Conservation (phyloP, 2,329 filamentous ascomycete species). For the Colletotrichum orbiculare region DNA sequence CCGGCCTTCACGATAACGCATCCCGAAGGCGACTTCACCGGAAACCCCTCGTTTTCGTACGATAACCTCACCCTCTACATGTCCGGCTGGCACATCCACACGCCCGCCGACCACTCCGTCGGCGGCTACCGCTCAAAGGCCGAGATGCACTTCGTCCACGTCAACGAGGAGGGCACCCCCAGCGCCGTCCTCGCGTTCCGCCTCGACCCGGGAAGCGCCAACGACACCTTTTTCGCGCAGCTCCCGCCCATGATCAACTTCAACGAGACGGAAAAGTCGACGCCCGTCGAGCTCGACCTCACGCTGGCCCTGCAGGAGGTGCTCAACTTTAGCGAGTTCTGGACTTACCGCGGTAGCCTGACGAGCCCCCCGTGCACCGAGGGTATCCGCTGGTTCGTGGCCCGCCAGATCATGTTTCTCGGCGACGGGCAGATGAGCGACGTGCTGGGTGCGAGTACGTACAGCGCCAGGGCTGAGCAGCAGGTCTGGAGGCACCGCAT, state of each 20-base stretch:
- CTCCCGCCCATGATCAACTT: slow-evolving; percentile 52
- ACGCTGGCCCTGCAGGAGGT: slow-evolving; percentile 49
- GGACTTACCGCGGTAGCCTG: slow-evolving; percentile 60
- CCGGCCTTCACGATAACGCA: slow-evolving; percentile 52
- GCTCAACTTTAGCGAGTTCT: slow-evolving; percentile 54
- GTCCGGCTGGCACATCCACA: slow-evolving; percentile 62
- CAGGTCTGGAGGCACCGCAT: slow-evolving; percentile 54
- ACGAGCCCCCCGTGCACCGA: slow-evolving; percentile 59
- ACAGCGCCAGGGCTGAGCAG: slow-evolving; percentile 55
- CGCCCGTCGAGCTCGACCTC: slow-evolving; percentile 43
- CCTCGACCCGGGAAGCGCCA: slow-evolving; percentile 53
- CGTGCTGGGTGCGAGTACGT: slow-evolving; percentile 57
- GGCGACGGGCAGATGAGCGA: slow-evolving; percentile 58
- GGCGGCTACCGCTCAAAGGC: slow-evolving; percentile 53
- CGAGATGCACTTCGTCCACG: slow-evolving; percentile 62
- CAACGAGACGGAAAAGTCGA: slow-evolving; percentile 43
- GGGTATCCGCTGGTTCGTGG: slow-evolving; percentile 55
- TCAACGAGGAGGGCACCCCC: slow-evolving; percentile 42
- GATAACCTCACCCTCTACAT: slow-evolving; percentile 59
- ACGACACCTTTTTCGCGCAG: slow-evolving; percentile 53
- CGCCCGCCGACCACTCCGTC: slow-evolving; percentile 61
- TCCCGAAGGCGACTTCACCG: slow-evolving; percentile 48
- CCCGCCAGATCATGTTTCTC: slow-evolving; percentile 46
- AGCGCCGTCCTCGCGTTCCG: slow-evolving; percentile 57
- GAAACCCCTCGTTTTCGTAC: slow-evolving; percentile 54